Evolutionary conservation across 768 basidiomycete genomes (phyloP).

Genomic region (Rhizopogon vulgaris): DNA sequence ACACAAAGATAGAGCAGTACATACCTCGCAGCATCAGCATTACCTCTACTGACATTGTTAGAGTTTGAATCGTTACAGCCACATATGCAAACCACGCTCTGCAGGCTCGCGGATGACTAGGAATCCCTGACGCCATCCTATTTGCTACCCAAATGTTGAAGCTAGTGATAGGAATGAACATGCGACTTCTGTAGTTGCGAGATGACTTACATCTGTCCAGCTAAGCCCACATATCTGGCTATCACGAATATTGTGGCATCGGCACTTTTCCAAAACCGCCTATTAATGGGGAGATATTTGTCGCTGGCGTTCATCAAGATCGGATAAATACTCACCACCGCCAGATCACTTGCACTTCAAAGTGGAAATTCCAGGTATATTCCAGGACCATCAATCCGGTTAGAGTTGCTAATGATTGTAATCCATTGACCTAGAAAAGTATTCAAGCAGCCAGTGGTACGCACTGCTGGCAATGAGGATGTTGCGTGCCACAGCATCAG

Average conservation of each 20-base stretch:
- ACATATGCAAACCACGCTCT: conserved; percentile 14
- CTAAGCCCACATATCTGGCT: conserved; percentile 11
- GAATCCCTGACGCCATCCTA: conserved; percentile 12
- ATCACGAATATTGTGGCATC: conserved; percentile 7
- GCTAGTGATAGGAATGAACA: conserved; percentile 4
- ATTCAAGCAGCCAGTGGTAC: not conserved
- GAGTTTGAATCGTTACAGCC: conserved; percentile 7
- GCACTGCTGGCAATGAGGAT: no score
- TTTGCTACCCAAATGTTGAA: conserved; percentile 16
- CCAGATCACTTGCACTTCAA: conserved; percentile 16
- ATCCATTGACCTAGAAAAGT: not conserved
- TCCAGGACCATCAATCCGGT: conserved; percentile 14
- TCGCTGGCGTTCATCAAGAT: not conserved
- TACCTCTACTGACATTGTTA: conserved; percentile 9
- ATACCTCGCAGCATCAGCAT: conserved; percentile 15
- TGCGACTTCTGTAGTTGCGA: not conserved
- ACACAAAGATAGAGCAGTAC: not conserved
- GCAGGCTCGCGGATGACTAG: conserved; percentile 6
- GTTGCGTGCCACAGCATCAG: no score
- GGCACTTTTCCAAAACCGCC: not conserved
- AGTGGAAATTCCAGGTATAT: conserved; percentile 5
- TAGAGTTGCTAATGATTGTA: conserved; percentile 1
- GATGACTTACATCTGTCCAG: conserved; percentile 13
- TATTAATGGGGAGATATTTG: not conserved
- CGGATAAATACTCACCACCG: conserved; percentile 13